These are phyloP conservation scores for Rhizopus microsporus DNA, from an alignment of 371 early-diverging fungal species.

Conservation along the genomic window DNA sequence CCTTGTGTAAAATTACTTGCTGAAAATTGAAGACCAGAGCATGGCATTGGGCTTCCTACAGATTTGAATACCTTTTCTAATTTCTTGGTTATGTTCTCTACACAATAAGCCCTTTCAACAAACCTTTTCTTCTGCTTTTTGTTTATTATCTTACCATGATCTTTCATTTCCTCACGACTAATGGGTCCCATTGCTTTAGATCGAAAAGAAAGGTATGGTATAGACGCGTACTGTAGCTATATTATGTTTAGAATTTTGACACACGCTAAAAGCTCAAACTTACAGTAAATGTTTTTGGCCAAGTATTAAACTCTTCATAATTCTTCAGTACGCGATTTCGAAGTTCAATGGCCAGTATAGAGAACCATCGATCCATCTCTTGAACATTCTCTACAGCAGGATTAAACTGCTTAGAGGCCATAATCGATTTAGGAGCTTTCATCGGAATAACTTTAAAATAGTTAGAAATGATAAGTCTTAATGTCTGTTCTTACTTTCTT, in stretches of 20 bases:
- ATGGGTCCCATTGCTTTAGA: slow-evolving; percentile 30
- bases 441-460: slow-evolving; percentile 38
- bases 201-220: slow-evolving; percentile 5
- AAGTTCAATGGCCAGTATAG: slow-evolving; percentile 57
- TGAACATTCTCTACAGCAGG: slow-evolving; percentile 28
- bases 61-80: slow-evolving; percentile 29
- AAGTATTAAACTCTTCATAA: slow-evolving; percentile 48
- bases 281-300: slow-evolving; percentile 56
- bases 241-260: background rate
- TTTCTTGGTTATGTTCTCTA: slow-evolving; percentile 2
- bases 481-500: slow-evolving; percentile 38
- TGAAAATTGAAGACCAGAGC: slow-evolving; percentile 34
- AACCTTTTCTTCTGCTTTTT: background rate
- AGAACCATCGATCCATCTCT: slow-evolving; percentile 57
- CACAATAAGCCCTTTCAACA: background rate
- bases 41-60: slow-evolving; percentile 33
- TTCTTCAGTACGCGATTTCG: slow-evolving; percentile 54
- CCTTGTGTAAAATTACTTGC: slow-evolving; percentile 31
- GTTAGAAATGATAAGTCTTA: background rate
- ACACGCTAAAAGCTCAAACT: background rate
- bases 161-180: slow-evolving; percentile 17
- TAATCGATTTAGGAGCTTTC: slow-evolving; percentile 57
- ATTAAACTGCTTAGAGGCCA: slow-evolving; percentile 58
- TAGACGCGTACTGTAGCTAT: slow-evolving; percentile 14
- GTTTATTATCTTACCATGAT: slow-evolving; percentile 10